phyloP scores from a whole-genome alignment of 164 flowering plant genomes.

The Vitis rotundifolia region DNA sequence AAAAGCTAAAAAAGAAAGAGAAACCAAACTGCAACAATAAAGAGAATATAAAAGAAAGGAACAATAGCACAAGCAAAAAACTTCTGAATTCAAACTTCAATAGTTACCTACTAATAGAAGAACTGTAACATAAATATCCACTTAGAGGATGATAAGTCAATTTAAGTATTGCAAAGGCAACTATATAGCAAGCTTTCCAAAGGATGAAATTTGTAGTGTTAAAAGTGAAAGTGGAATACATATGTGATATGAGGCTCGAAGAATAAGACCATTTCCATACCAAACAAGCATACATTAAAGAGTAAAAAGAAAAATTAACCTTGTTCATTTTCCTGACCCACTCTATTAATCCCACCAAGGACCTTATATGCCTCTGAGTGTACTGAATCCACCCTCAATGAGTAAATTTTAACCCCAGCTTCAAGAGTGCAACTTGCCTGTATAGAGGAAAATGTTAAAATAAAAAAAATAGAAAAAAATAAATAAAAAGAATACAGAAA shows the following conservation, averaged over 20 bases:
- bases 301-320: slow-evolving; percentile 37
- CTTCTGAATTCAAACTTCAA: no score
- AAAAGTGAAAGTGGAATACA: no score
- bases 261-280: no score
- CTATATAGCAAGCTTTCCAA: no score
- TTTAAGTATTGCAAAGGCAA: no score
- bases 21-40: slow-evolving; percentile 1
- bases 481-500: no score
- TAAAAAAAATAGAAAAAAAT: not conserved
- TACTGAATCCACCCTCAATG: slow-evolving; percentile 89
- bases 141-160: no score
- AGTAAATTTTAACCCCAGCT: slow-evolving; percentile 95
- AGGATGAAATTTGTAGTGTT: no score
- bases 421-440: slow-evolving; percentile 99
- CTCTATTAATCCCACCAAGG: slow-evolving; percentile 94
- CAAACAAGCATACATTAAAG: no score
- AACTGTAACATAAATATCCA: no score
- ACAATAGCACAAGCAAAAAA: not conserved
- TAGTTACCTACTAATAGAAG: no score
- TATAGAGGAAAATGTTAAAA: not conserved
- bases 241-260: no score
- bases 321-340: slow-evolving; percentile 72
- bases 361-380: slow-evolving; percentile 99
- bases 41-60: not conserved
- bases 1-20: not conserved